A percentile compares a stretch with the other conserved stretches of the same genome.
Conservation (phyloP, 345 rosid genomes). For the Nephelium lappaceum region DNA sequence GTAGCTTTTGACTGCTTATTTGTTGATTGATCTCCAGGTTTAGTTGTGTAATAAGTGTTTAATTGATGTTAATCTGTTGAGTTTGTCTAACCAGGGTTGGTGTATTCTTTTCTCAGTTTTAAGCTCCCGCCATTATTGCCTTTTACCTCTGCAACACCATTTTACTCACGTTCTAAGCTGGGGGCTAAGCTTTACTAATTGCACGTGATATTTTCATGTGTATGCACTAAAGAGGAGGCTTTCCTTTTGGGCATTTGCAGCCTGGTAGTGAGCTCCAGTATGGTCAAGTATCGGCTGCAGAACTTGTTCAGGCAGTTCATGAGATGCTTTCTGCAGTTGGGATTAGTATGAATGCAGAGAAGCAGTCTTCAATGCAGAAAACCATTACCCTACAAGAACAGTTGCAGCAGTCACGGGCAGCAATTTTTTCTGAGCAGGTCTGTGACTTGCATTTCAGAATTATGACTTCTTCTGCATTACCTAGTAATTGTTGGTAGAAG, state of each 20-base stretch:
- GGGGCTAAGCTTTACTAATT: not conserved
- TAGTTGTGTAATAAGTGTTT: conserved; percentile 13
- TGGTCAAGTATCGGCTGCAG: conserved; percentile 85
- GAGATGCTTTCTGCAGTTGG: conserved; percentile 98
- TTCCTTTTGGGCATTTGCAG: conserved; percentile 37
- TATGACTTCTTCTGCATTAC: not conserved
- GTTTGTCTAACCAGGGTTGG: not conserved
- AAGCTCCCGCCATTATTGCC: too few relatives aligned
- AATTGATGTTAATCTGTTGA: conserved; percentile 21
- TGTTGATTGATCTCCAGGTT: conserved; percentile 30
- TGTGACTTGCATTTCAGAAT: conserved; percentile 9
- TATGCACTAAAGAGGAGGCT: not conserved
- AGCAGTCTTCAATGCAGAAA: conserved; percentile 72
- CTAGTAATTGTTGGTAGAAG: not conserved
- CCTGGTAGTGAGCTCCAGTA: conserved; percentile 55
- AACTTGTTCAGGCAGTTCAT: conserved; percentile 83
- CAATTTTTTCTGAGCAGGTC: conserved; percentile 87
- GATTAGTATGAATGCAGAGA: conserved; percentile 74
- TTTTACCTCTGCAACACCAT: too few relatives aligned
- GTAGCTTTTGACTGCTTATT: not conserved
- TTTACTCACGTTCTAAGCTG: not conserved
- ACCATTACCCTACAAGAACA: conserved; percentile 77
- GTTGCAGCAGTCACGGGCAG: conserved; percentile 72
- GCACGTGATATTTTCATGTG: not conserved
- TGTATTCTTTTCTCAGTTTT: too few relatives aligned